Evolutionary conservation across 805 yeast genomes (phyloP).

Genomic region (Sugiyamaella qingdaonensis): DNA sequence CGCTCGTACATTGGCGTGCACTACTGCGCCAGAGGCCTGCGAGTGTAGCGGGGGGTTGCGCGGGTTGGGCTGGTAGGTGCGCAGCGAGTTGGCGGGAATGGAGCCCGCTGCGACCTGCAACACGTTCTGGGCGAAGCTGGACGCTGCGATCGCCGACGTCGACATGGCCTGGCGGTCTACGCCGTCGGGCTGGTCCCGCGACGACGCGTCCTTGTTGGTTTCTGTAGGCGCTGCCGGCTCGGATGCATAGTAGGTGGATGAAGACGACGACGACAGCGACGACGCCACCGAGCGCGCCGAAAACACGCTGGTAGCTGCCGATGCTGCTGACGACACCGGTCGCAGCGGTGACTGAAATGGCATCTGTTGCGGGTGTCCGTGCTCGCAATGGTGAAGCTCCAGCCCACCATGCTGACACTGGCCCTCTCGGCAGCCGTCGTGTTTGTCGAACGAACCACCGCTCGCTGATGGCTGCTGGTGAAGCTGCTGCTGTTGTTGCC

Average conservation of each 20-base stretch:
- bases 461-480: not conserved
- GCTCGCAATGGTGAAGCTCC: no score
- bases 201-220: not conserved
- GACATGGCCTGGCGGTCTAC: conserved; percentile 13
- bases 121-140: conserved; percentile 20
- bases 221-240: not conserved
- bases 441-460: not conserved
- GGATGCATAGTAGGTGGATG: conserved; percentile 4
- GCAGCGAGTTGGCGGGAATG: conserved; percentile 6
- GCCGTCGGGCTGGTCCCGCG: not conserved
- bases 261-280: conserved; percentile 13
- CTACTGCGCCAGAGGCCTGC: conserved; percentile 25
- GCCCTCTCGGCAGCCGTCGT: no score
- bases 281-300: conserved; percentile 9
- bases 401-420: not conserved
- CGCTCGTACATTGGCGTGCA: conserved; percentile 19
- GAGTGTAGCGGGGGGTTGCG: conserved; percentile 20
- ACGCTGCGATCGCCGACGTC: conserved; percentile 12
- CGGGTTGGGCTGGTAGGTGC: conserved; percentile 1
- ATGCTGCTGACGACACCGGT: conserved; percentile 10
- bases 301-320: conserved; percentile 7
- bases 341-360: conserved; percentile 3
- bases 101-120: conserved; percentile 16
- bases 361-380: not conserved
- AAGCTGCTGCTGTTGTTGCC: conserved; percentile 9